Evolutionary conservation across 331 rosid genomes (phyloP), one percentile per base, ranked within the genome.

Genomic region (Pyrus hybrid): DNA sequence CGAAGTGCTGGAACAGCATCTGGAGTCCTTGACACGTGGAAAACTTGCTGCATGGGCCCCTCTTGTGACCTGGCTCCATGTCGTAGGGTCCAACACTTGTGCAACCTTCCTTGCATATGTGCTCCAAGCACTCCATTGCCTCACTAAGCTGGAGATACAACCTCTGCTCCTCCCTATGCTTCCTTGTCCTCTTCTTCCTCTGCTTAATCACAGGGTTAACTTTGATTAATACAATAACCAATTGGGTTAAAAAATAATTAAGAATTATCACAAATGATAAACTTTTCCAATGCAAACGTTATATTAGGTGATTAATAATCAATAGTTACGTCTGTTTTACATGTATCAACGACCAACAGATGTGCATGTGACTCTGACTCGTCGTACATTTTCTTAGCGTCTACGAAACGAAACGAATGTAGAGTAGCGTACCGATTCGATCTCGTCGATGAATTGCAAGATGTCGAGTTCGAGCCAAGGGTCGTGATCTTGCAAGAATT

Each of bases 51-150:
- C 97, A 93, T 1, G 96, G 90, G 16, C 21, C 76, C 71, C 29
- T 86, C 81, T 81, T 90, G 47, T 33, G 74, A 2, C 11, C 67
- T 28, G 79, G 83, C 73, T 79, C 88, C 83, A 81, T 71, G 41
- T 86, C 91, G 22, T 67, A 60, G 0, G 98, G 96, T 35, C 91
- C 89, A 26, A 93, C 96, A 4, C 70, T 49, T 0, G 92, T 89
- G 75, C 97, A 93, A 1, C 98, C 98, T 54, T 93, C 96, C 2
- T 85, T 85, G 67, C 93, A 93, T 16, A 93, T 91, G 85, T 93
- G 98, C 58, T 91, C 93, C 80, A 93, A 33, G 77, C 98, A 89
- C 71, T 88, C 91, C 93, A 91, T 91, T 0, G 98, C 97, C 73
- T 93, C 92, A 65, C 95, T 88, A 25, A 93, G 88, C 80, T 85